Evolutionary conservation across 2,329 filamentous ascomycete genomes (phyloP).

Genomic region (Penicillium polonicum): DNA sequence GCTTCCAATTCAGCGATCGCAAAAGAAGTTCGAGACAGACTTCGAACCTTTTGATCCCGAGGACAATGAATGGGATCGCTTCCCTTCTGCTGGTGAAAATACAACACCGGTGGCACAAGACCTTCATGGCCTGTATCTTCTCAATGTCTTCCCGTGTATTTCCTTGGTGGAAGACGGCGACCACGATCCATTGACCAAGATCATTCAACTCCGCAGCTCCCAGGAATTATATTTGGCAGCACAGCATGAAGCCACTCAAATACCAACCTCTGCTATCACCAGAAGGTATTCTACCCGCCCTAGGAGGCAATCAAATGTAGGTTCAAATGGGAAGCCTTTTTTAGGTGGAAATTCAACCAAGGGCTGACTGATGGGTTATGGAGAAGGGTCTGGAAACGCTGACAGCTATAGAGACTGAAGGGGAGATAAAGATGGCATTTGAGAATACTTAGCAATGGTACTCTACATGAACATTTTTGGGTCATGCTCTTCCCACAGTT

Average conservation of each 20-base stretch:
- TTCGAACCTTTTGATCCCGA: constrained; percentile 13
- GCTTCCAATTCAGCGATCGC: constrained; percentile 14
- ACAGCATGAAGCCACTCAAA: constrained; percentile 9
- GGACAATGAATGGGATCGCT: constrained; percentile 11
- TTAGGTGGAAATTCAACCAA: constrained; percentile 8
- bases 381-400: background rate
- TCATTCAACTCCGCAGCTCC: constrained; percentile 11
- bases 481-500: background rate
- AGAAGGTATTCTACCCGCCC: background rate
- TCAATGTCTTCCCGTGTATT: constrained; percentile 13
- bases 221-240: constrained; percentile 9
- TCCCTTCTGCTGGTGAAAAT: constrained; percentile 10
- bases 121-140: constrained; percentile 9
- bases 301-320: constrained; percentile 10
- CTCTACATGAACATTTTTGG: background rate
- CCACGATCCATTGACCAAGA: constrained; percentile 8
- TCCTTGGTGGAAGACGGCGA: constrained; percentile 7
- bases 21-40: constrained; percentile 13
- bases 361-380: background rate
- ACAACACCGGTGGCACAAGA: constrained; percentile 2
- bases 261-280: background rate
- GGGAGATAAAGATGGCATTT: background rate
- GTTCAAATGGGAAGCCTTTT: constrained; percentile 12
- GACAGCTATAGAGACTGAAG: background rate
- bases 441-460: background rate